These are phyloP conservation scores for Yamadazyma olivae DNA, from an alignment of 805 yeast genomes.

Conservation along the genomic window DNA sequence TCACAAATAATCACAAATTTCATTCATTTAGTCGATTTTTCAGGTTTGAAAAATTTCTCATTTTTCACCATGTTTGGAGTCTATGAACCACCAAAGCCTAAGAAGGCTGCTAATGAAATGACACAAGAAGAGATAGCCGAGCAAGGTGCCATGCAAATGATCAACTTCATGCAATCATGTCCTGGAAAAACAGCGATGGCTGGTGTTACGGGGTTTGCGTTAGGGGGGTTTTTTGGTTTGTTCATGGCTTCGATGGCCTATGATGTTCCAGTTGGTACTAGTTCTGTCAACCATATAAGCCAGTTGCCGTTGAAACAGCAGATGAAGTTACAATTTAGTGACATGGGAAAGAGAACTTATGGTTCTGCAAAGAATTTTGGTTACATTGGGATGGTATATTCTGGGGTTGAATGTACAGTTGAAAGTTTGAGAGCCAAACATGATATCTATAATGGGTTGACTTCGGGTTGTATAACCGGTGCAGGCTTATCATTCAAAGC, in stretches of 20 bases:
- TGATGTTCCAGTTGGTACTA: slow-evolving; percentile 71
- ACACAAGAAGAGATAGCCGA: slow-evolving; percentile 92
- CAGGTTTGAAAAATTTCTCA: not conserved
- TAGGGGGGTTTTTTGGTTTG: slow-evolving; percentile 94
- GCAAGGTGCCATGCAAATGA: slow-evolving; percentile 80
- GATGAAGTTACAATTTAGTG: slow-evolving; percentile 83
- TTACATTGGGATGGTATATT: slow-evolving; percentile 82
- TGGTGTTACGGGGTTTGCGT: slow-evolving; percentile 89
- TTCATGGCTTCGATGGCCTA: slow-evolving; percentile 88
- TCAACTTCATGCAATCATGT: slow-evolving; percentile 84
- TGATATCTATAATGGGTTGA: slow-evolving; percentile 86
- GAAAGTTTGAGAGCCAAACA: slow-evolving; percentile 86
- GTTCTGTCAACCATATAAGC: slow-evolving; percentile 55
- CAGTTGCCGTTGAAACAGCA: slow-evolving; percentile 92
- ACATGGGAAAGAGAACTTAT: slow-evolving; percentile 89
- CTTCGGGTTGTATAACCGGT: slow-evolving; percentile 96
- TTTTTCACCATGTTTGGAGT: slow-evolving; percentile 33
- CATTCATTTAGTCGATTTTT: no score
- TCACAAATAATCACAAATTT: no score
- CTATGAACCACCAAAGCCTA: slow-evolving; percentile 34
- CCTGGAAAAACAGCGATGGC: slow-evolving; percentile 92
- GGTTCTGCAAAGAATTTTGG: slow-evolving; percentile 93
- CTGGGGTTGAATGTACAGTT: slow-evolving; percentile 89
- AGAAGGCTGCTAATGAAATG: slow-evolving; percentile 49
- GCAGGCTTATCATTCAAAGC: slow-evolving; percentile 90